Evolutionary conservation across 441 rosid species (phyloP), one percentile per base, ranked within the genome.

Genomic region (Mallotus repandus): DNA sequence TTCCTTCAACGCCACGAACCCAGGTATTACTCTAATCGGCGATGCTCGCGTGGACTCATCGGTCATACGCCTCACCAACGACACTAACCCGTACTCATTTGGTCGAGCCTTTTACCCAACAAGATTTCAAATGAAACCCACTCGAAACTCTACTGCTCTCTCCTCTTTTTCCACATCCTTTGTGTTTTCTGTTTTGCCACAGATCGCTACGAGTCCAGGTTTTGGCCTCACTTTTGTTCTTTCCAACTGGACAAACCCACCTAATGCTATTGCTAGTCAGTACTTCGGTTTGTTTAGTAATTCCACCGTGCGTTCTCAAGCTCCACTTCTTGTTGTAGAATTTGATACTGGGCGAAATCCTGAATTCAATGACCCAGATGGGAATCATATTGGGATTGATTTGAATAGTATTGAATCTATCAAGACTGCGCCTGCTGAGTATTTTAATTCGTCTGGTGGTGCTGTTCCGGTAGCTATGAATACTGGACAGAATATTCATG

Each of bases 221-320:
- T 91, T 91, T 41, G 98, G 97, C 81, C 92, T 93, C 74, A 85
- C 89, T 62, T 89, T 93, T 79, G 91, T 87, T 74, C 94, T 91
- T 80, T 86, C 89, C 68, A 89, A 91, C 62, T 86, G 85, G 73
- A 89, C 96, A 0, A 82, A 89, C n/a, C 97, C 96, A 4, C 93
- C 96, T 0, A 85, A 76, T 0, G 91, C 94, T 5, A 5, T 93
- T 9, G 80, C 93, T 6, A 58, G 96, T 76, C 97, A 91, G 69
- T 89, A 85, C 84, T 91, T 89, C 19, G 97, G 97, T 15, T 84
- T 91, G 60, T 93, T 93, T 77, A 79, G 84, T 18, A 59, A 80
- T 45, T 54, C 89, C 38, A 84, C 88, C 5, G 74, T 73, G 25
- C 70, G 65, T 9, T 35, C 71, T 19, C 82, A 56, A 6, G 90